A percentile compares a stretch with the other conserved stretches of the same genome.
Evolutionary conservation across 345 rosid genomes (phyloP).

Genomic region (Eucalyptus shirleyi): DNA sequence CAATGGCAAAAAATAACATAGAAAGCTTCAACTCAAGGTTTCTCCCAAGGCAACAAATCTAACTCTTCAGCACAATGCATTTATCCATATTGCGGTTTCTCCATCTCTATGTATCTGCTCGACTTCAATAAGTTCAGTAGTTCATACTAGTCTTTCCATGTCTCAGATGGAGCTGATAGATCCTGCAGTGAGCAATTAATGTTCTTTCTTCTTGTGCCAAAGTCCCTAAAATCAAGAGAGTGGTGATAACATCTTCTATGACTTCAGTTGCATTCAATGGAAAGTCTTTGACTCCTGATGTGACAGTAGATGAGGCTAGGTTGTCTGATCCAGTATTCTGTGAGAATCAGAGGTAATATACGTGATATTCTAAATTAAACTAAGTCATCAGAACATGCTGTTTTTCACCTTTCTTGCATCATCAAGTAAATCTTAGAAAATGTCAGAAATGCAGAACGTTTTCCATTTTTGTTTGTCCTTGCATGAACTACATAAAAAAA

Average conservation of each 20-base stretch:
- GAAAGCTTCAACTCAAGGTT: not conserved
- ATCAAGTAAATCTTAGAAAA: not conserved
- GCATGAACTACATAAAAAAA: not conserved
- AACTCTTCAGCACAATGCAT: not conserved
- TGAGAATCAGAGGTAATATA: not conserved
- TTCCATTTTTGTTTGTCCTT: not conserved
- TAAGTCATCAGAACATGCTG: not conserved
- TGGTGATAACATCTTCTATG: conserved; percentile 20
- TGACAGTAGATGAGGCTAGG: conserved; percentile 12
- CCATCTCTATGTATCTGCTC: not conserved
- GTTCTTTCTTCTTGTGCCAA: conserved; percentile 17
- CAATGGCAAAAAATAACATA: not conserved
- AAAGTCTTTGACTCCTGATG: not conserved
- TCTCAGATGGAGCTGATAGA: conserved; percentile 17
- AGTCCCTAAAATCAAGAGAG: conserved; percentile 14
- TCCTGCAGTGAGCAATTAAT: conserved; percentile 20
- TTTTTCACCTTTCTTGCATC: not conserved
- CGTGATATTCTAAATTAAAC: not conserved
- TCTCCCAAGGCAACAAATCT: not conserved
- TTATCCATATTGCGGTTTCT: not conserved
- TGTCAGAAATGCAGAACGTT: not conserved
- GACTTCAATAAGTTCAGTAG: not conserved
- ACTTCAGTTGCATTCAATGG: conserved; percentile 2
- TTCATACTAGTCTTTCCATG: not conserved
- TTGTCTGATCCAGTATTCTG: not conserved